Evolutionary conservation across 2,329 filamentous ascomycete genomes (phyloP), one percentile per base, ranked within the genome.

Genomic region (Phaeophleospora eucalypticola): DNA sequence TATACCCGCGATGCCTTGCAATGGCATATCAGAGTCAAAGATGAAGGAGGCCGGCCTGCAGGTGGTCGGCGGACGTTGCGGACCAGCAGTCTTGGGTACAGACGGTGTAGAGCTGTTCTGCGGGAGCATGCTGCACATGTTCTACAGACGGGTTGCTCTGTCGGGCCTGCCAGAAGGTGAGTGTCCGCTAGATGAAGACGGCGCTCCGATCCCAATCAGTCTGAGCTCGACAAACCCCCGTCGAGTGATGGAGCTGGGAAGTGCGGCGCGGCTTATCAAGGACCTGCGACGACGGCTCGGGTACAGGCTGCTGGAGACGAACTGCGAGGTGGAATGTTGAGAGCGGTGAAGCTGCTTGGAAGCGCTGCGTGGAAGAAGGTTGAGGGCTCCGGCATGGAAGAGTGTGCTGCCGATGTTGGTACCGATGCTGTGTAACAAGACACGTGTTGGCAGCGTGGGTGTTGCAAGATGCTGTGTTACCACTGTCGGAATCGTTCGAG

Each of bases 1-100:
- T 35, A 24, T 48, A 10, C 45, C 35, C 10, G 27, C 15, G 14
- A 48, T 48, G 40, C 45, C 40, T 9, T 48, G 45, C 34, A 48
- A 48, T 38, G 40, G 45, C 14, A 38, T 38, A 18, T 43, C 45
- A 3, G 27, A 44, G 15, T 10, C 15, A 2, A 12, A 17, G n/a
- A n/a, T 44, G n/a, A 19, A 36, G 14, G 42, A 18, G 3, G 24
- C 18, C 7, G 16, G 19, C 8, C 12, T 36, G 18, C 19, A 10
- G 2, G 20, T 44, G 1, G 36, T n/a, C 8, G 8, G 16, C 2
- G 42, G 33, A 16, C 1, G 16, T 15, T n/a, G 16, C 2, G 41
- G 41, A 1, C 15, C 37, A 8, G 17, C 36, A 1, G 34, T 44
- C 42, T 24, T 36, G 19, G 42, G 34, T 10, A 33, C 42, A 4